These are phyloP conservation scores for Candida coquimbonensis DNA, from an alignment of 805 yeast species.

Conservation along the genomic window DNA sequence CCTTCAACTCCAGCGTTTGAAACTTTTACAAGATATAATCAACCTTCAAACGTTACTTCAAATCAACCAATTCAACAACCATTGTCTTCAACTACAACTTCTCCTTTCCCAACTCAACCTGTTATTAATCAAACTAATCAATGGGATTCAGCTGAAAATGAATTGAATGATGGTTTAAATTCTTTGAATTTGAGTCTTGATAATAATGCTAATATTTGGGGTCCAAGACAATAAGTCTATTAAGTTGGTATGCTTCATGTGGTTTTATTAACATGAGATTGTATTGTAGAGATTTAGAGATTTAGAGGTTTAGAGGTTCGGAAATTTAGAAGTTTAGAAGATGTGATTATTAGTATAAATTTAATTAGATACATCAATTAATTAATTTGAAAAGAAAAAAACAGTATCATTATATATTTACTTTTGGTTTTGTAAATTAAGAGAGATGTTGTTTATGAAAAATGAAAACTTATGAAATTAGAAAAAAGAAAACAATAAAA, in stretches of 20 bases:
- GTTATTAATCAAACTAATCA: conserved; percentile 2
- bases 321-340: no score
- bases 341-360: no score
- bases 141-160: conserved; percentile 13
- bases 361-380: no score
- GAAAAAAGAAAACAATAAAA: no score
- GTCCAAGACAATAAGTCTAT: conserved; percentile 13
- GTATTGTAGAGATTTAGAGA: no score
- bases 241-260: not conserved
- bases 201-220: conserved; percentile 23
- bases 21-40: conserved; percentile 20
- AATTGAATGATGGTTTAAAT: conserved; percentile 20
- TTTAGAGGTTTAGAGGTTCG: no score
- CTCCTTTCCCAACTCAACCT: conserved; percentile 9
- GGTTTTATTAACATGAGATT: no score
- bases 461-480: no score
- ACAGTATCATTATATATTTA: no score
- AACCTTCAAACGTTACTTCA: not conserved
- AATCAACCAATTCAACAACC: conserved; percentile 6
- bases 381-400: no score
- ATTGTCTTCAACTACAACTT: conserved; percentile 4
- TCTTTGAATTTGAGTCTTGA: conserved; percentile 20
- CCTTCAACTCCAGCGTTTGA: conserved; percentile 27
- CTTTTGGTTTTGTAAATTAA: no score
- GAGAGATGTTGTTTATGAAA: no score